These are phyloP conservation scores for Stagonosporopsis rhizophila DNA, from an alignment of 2,329 filamentous ascomycete species.

Conservation along the genomic window DNA sequence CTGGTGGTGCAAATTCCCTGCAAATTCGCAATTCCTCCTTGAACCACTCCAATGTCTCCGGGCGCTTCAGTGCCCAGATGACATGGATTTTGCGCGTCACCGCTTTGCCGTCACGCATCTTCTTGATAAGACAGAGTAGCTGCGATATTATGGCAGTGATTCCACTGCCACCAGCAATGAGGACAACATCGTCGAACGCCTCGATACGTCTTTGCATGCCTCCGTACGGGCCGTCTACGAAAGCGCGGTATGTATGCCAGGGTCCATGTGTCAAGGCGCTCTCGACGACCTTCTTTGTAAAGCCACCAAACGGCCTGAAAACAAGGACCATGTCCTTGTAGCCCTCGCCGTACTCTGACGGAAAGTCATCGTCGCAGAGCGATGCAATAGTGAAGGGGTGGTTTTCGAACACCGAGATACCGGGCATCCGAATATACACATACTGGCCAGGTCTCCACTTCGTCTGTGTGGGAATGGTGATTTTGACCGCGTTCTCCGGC, in stretches of 20 bases:
- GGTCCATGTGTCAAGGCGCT: conserved; percentile 85
- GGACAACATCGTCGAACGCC: conserved; percentile 90
- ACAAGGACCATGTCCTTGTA: conserved; percentile 90
- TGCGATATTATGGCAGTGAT: conserved; percentile 94
- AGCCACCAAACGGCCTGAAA: conserved; percentile 89
- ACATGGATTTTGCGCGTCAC: conserved; percentile 90
- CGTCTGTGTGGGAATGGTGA: conserved; percentile 92
- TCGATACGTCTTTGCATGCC: conserved; percentile 90
- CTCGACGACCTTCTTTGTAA: conserved; percentile 84
- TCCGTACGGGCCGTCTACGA: conserved; percentile 92
- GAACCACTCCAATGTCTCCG: conserved; percentile 98
- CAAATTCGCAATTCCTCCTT: conserved; percentile 93
- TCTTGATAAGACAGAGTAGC: conserved; percentile 90
- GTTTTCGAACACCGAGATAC: conserved; percentile 87
- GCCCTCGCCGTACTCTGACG: conserved; percentile 85
- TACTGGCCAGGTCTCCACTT: conserved; percentile 94
- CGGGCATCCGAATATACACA: conserved; percentile 92
- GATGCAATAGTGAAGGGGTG: conserved; percentile 96
- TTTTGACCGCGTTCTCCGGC: conserved; percentile 92
- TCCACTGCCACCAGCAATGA: conserved; percentile 92
- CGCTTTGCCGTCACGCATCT: conserved; percentile 93
- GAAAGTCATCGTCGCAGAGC: conserved; percentile 90
- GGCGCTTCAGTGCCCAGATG: conserved; percentile 89
- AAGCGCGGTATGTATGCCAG: conserved; percentile 90
- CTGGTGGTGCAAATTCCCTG: conserved; percentile 84